These are phyloP conservation scores for Tetrahymena malaccensis DNA, from an alignment of 73 alveolate genomes.

Conservation along the genomic window DNA sequence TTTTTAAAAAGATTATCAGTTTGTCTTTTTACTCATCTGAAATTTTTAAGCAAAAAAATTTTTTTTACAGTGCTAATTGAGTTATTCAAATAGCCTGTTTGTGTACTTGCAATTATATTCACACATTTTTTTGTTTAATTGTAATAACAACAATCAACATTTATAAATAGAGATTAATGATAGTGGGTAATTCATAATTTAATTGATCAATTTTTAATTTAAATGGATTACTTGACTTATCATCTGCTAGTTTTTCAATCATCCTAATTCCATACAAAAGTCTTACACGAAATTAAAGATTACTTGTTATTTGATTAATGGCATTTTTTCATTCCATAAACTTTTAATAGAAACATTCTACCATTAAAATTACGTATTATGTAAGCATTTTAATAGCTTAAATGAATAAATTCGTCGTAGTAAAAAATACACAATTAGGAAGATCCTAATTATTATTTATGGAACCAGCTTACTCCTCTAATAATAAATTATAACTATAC, in stretches of 20 bases:
- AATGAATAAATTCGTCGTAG: neutral
- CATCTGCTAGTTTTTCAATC: neutral
- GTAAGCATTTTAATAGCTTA: neutral
- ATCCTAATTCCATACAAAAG: neutral
- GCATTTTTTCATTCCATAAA: neutral
- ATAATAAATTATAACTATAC: too few relatives aligned
- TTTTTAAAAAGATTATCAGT: too few relatives aligned
- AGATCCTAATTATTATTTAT: neutral
- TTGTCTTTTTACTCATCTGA: too few relatives aligned
- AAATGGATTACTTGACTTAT: neutral
- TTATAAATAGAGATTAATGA: too few relatives aligned
- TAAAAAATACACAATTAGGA: neutral
- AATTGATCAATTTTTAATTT: neutral
- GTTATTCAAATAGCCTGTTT: too few relatives aligned
- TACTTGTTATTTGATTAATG: too few relatives aligned
- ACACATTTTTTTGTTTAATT: neutral
- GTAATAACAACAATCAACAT: neutral
- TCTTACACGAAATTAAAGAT: too few relatives aligned
- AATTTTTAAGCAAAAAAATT: neutral
- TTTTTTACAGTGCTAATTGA: neutral
- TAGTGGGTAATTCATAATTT: neutral
- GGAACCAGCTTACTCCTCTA: neutral
- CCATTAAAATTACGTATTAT: neutral
- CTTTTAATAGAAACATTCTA: neutral
- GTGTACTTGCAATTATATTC: neutral